Evolutionary conservation across 768 basidiomycete genomes (phyloP), one percentile per base, ranked within the genome.

Genomic region (Gautieria morchelliformis): DNA sequence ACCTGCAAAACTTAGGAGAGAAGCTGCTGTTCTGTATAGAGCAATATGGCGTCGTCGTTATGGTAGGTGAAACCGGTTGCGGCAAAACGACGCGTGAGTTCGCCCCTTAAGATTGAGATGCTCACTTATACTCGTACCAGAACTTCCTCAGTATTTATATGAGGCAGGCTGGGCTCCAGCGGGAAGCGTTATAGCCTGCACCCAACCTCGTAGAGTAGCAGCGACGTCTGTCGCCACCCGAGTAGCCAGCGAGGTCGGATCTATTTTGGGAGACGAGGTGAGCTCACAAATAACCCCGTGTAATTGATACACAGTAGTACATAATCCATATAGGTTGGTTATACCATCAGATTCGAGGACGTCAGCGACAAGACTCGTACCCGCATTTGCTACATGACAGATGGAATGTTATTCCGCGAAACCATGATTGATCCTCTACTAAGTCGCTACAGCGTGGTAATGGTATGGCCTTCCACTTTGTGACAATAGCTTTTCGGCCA

Each of bases 331-430:
- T 59, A 96, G 93, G 94, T 99, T 63, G 96, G 96, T 7, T 99
- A 99, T 67, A 89, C 89, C 6, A 97, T 99, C 61, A 85, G 96
- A 9, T 98, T 98, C 60, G 96, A 99, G 68, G 92, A 96, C 63
- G 83, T 95, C 53, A 89, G 86, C 64, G 81, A 80, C 66, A 91
- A 89, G 64, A 81, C 87, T 30, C 76, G 82, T 53, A 98, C 96
- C 1, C 80, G 90, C 27, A 90, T 99, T 68, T 78, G 93, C 42
- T 99, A 98, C 69, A 80, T 98, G 82, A 99, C 96, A 33, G 96
- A 99, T 68, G 96, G 96, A 46, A 94, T 98, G 85, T 83, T 99
- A 39, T 97, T 98, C 68, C 82, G 94, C 59, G 94, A 97, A 72
- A 86, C 87, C 22, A 79, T 97, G 64, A 75, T 93, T 39, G 95